phyloP scores from a whole-genome alignment of 2,329 filamentous ascomycete genomes.

The Clonostachys rhizophaga region DNA sequence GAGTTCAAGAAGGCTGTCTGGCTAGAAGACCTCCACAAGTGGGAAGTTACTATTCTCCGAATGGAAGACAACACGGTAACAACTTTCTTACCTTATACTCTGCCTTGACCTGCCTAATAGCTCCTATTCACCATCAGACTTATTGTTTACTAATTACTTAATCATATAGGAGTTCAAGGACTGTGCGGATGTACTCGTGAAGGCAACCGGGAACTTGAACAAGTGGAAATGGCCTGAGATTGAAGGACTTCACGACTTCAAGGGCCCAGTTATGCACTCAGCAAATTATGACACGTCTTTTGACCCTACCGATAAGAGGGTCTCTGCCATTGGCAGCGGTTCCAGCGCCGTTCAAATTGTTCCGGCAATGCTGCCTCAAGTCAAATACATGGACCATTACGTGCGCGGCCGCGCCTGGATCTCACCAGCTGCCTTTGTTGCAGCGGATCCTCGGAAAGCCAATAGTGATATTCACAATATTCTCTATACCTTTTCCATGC shows the following conservation, averaged over 20 bases:
- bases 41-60: background rate
- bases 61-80: background rate
- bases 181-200: conserved; percentile 17
- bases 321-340: conserved; percentile 52
- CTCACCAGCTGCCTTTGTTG: conserved; percentile 12
- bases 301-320: conserved; percentile 40
- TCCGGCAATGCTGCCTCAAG: conserved; percentile 20
- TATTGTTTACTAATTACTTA: no score
- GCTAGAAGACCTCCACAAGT: background rate
- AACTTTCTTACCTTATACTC: background rate
- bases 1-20: background rate
- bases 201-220: conserved; percentile 2
- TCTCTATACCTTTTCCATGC: no score
- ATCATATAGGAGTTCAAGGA: conserved; percentile 37
- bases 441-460: background rate
- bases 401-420: conserved; percentile 38
- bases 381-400: conserved; percentile 32
- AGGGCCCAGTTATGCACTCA: conserved; percentile 45
- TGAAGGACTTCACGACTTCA: conserved; percentile 35
- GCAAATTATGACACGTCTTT: conserved; percentile 46
- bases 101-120: no score
- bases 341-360: conserved; percentile 49
- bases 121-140: no score
- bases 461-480: no score
- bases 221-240: conserved; percentile 47